These are phyloP conservation scores for Lentinula detonsa DNA, from an alignment of 768 basidiomycete genomes.

Conservation along the genomic window DNA sequence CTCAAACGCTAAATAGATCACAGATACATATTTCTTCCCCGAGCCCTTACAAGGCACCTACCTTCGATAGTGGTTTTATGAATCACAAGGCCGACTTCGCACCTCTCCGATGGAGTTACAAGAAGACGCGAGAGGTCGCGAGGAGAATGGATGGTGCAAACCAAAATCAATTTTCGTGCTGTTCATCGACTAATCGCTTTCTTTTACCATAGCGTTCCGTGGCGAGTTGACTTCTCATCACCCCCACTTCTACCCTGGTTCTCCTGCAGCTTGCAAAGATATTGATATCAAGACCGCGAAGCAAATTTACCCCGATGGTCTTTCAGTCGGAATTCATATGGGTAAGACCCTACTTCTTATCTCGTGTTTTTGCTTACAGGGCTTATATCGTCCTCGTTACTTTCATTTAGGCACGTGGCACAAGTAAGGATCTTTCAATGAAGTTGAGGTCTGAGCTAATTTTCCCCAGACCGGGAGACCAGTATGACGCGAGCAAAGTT, in stretches of 20 bases:
- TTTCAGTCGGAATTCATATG: slow-evolving; percentile 72
- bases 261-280: slow-evolving; percentile 51
- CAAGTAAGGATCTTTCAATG: slow-evolving; percentile 19
- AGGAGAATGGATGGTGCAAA: slow-evolving; percentile 60
- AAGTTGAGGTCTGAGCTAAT: neutral
- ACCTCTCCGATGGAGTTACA: slow-evolving; percentile 73
- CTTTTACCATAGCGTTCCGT: slow-evolving; percentile 45
- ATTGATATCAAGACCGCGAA: slow-evolving; percentile 67
- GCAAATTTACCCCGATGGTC: slow-evolving; percentile 49
- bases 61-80: slow-evolving; percentile 75
- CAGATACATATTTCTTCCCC: slow-evolving; percentile 58
- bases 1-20: neutral
- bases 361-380: neutral
- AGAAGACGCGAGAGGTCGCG: slow-evolving; percentile 68
- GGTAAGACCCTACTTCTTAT: slow-evolving; percentile 19
- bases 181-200: neutral
- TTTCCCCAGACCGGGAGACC: slow-evolving; percentile 37
- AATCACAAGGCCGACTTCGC: slow-evolving; percentile 74
- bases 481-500: slow-evolving; percentile 47
- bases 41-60: slow-evolving; percentile 57
- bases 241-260: slow-evolving; percentile 69
- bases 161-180: neutral
- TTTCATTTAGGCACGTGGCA: slow-evolving; percentile 44
- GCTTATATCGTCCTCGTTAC: neutral
- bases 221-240: slow-evolving; percentile 70